A percentile compares a stretch with the other conserved stretches of the same genome.
Evolutionary conservation across 2,329 filamentous ascomycete genomes (phyloP).

Genomic region (Colletotrichum tropicicola): DNA sequence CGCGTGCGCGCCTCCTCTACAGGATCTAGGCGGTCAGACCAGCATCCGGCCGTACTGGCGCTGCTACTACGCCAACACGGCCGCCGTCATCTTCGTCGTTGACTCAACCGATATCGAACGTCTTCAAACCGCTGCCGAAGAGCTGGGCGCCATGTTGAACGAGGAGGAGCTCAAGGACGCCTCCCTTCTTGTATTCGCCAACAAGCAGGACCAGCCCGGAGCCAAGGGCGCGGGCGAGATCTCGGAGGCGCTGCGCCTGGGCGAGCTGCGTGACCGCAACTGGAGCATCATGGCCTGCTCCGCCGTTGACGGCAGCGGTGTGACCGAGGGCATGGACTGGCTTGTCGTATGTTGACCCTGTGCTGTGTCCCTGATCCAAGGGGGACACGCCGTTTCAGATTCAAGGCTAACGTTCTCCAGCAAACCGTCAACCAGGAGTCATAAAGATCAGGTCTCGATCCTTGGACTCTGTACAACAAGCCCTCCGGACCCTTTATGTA

Average conservation of each 20-base stretch:
- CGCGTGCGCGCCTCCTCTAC: constrained; percentile 8
- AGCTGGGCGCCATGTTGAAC: constrained; percentile 93
- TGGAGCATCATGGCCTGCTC: constrained; percentile 99
- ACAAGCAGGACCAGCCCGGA: constrained; percentile 98
- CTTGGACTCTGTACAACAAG: constrained; percentile 12
- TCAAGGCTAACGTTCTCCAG: constrained; percentile 22
- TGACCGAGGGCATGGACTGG: constrained; percentile 99
- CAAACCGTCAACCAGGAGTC: constrained; percentile 38
- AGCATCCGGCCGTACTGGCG: constrained; percentile 98
- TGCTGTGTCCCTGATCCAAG: not conserved
- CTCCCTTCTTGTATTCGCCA: constrained; percentile 92
- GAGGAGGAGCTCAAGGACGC: constrained; percentile 97
- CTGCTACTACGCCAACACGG: constrained; percentile 99
- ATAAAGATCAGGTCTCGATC: constrained; percentile 5
- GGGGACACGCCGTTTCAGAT: not conserved
- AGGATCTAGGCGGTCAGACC: constrained; percentile 97
- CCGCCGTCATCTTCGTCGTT: constrained; percentile 98
- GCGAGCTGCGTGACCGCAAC: constrained; percentile 93
- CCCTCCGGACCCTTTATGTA: constrained; percentile 4
- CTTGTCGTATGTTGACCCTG: constrained; percentile 73
- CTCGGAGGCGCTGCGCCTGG: constrained; percentile 88
- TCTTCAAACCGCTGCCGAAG: constrained; percentile 89
- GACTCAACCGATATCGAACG: constrained; percentile 98
- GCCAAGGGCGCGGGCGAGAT: constrained; percentile 97
- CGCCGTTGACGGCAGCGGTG: constrained; percentile 92